These are phyloP conservation scores for Kazachstania sp. DNA, from an alignment of 1,139 yeast species.

Conservation along the genomic window DNA sequence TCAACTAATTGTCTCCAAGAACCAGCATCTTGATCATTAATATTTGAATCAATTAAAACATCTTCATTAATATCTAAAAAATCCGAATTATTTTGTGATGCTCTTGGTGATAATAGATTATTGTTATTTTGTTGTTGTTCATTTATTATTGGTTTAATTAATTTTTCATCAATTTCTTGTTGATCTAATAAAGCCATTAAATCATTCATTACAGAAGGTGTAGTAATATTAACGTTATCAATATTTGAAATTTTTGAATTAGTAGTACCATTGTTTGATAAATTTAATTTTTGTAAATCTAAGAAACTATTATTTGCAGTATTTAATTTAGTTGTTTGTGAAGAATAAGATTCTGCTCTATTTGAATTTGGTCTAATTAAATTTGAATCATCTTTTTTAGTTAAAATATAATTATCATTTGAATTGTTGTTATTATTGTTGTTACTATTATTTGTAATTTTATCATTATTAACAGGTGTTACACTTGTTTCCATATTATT, in stretches of 20 bases:
- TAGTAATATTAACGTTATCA: not conserved
- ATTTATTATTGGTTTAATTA: not conserved
- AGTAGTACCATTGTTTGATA: not conserved
- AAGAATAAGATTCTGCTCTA: slow-evolving; percentile 4
- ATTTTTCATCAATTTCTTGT: slow-evolving; percentile 8
- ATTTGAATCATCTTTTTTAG: not conserved
- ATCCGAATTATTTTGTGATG: not conserved
- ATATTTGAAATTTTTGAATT: not conserved
- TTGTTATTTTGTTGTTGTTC: not conserved
- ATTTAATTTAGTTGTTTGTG: slow-evolving; percentile 10
- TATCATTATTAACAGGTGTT: not conserved
- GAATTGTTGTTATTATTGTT: not conserved
- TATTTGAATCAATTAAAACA: not conserved
- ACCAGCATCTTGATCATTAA: not conserved
- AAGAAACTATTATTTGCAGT: slow-evolving; percentile 11
- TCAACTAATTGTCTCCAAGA: not conserved
- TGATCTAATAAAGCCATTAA: slow-evolving; percentile 21
- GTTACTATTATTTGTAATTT: not conserved
- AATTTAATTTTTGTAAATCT: slow-evolving; percentile 8
- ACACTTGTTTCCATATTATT: not conserved
- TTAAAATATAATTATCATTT: not conserved
- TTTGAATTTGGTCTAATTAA: slow-evolving; percentile 4
- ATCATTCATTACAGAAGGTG: slow-evolving; percentile 25
- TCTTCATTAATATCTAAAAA: not conserved
- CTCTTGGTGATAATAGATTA: not conserved